phyloP scores from a whole-genome alignment of 306 rosid species.

The Lathyrus aphaca region DNA sequence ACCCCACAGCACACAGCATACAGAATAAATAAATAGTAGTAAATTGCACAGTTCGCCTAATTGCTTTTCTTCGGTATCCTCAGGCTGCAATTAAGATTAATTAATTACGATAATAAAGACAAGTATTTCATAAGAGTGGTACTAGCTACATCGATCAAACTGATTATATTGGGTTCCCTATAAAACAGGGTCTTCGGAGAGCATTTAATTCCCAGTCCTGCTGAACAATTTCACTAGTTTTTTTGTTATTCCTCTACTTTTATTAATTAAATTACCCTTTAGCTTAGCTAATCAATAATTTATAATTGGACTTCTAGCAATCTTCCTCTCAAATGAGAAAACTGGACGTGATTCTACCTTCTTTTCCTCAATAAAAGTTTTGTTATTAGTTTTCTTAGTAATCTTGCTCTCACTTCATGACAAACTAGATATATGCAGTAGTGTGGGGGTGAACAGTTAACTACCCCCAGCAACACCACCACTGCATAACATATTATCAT shows the following conservation, averaged over 20 bases:
- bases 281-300: too few relatives aligned
- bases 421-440: not conserved
- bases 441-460: not conserved
- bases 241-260: too few relatives aligned
- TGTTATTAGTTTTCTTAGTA: not conserved
- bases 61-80: not conserved
- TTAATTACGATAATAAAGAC: slow-evolving; percentile 22
- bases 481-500: slow-evolving; percentile 15
- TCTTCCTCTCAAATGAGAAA: slow-evolving; percentile 4
- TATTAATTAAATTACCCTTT: too few relatives aligned
- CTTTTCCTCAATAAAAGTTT: not conserved
- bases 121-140: not conserved
- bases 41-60: too few relatives aligned
- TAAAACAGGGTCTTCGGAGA: too few relatives aligned
- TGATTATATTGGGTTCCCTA: too few relatives aligned
- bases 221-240: too few relatives aligned
- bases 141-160: not conserved
- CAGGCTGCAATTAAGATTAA: slow-evolving; percentile 12
- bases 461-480: not conserved
- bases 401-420: not conserved
- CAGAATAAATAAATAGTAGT: not conserved
- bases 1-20: slow-evolving; percentile 20
- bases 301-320: not conserved
- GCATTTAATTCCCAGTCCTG: too few relatives aligned
- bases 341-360: slow-evolving; percentile 1